phyloP scores from a whole-genome alignment of 192 early-diverging fungal species.

The Backusella circina region DNA sequence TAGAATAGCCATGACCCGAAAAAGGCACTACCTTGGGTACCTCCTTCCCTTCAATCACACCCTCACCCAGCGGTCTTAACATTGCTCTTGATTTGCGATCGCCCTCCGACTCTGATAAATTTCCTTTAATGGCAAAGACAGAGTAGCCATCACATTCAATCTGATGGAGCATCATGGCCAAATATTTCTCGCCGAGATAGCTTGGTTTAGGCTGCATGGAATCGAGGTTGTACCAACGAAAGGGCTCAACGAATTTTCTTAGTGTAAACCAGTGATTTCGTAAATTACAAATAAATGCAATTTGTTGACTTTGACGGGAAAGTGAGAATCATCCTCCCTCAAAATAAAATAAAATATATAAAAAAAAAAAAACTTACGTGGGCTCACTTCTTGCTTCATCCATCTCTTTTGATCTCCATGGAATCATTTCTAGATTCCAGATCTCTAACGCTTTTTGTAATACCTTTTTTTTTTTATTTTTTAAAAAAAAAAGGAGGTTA shows the following conservation, averaged over 20 bases:
- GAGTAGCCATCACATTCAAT: conserved; percentile 40
- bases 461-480: conserved; percentile 45
- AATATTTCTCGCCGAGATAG: conserved; percentile 67
- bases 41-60: background rate
- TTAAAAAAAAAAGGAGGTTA: background rate
- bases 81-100: conserved; percentile 14
- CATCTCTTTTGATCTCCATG: conserved; percentile 47
- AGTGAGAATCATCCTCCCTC: background rate
- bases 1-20: conserved; percentile 14
- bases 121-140: conserved; percentile 25
- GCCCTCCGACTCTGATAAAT: conserved; percentile 2
- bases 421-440: conserved; percentile 57
- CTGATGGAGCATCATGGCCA: conserved; percentile 52
- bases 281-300: conserved; percentile 74
- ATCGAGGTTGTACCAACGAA: conserved; percentile 80
- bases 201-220: conserved; percentile 45
- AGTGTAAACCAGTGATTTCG: conserved; percentile 62
- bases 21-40: background rate
- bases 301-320: conserved; percentile 31
- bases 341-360: no score
- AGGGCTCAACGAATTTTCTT: conserved; percentile 59
- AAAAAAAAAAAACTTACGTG: conserved; percentile 47
- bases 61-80: background rate
- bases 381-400: conserved; percentile 45
- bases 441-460: conserved; percentile 50